Evolutionary conservation across 805 yeast species (phyloP).

Genomic region (Sugiyamaella marilandica): DNA sequence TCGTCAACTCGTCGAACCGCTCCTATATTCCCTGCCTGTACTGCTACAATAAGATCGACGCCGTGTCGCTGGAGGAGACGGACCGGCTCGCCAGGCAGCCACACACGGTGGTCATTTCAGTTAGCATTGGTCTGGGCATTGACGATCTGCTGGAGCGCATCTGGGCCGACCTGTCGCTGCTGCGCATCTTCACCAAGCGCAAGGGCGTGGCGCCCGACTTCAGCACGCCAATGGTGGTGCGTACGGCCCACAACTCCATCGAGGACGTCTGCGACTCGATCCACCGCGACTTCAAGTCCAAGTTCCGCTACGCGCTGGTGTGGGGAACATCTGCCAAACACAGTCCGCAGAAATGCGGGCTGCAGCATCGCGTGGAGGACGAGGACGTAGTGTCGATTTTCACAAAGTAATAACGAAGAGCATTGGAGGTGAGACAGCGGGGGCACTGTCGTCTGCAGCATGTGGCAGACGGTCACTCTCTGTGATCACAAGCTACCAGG

Average conservation of each 20-base stretch:
- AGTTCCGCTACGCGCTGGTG: conserved; percentile 89
- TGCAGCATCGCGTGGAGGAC: conserved; percentile 75
- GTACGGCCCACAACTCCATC: conserved; percentile 65
- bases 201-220: conserved; percentile 81
- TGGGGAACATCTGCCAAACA: conserved; percentile 97
- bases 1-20: conserved; percentile 80
- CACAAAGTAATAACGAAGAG: conserved; percentile 52
- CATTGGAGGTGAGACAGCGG: no score
- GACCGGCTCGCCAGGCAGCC: conserved; percentile 91
- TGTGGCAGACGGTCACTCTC: no score
- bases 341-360: conserved; percentile 94
- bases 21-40: conserved; percentile 88
- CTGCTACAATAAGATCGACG: conserved; percentile 92
- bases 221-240: conserved; percentile 84
- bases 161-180: conserved; percentile 79
- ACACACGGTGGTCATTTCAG: conserved; percentile 89
- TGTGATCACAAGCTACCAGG: no score
- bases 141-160: conserved; percentile 87
- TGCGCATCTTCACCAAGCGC: conserved; percentile 78
- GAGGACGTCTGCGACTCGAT: conserved; percentile 87
- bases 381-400: conserved; percentile 93
- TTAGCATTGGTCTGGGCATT: conserved; percentile 81
- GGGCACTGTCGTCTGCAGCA: no score
- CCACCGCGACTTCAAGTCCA: conserved; percentile 87
- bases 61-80: conserved; percentile 90